Base-by-base conservation (phyloP, 2,329 filamentous ascomycete species). In the Ceratocystiopsis minuta region DNA sequence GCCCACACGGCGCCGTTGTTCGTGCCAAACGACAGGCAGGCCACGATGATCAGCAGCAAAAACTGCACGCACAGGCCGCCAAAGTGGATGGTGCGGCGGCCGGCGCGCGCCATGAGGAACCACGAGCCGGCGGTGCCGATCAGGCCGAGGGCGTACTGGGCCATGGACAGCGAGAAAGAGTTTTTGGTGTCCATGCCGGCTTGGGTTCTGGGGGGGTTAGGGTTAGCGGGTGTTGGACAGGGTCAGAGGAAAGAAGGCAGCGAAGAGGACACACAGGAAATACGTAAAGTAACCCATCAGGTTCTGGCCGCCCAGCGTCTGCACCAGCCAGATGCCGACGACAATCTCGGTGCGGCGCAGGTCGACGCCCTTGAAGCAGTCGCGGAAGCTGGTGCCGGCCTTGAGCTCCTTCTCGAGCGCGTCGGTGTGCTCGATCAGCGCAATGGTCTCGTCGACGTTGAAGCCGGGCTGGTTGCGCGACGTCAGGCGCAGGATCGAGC, bases 401-500 rank as follows among this genome's bases (percentile, higher is more conserved):
- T 28, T 28, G 5, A 28, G 24, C 24, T 28, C 24, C 7, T 10
- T 28, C 24, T 28, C 24, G 24, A 28, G 24, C 43, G 66, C 60
- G 45, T 75, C 68, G 0, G 73, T 78, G 49, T 75, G 66, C 24
- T 67, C 57, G 51, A 78, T 75, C 50, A 70, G 65, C 2, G 68
- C 24, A 28, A 28, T 53, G 11, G 63, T 64, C 40, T 66, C 60
- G 32, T 64, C 43, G 20, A 43, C 35, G 52, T 90, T 72, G 51
- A 88, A 86, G 44, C 80, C 70, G 0, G 75, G 78, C 16, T 38
- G 16, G 17, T 32, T 33, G 11, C 54, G 52, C 5, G 61, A 63
- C 46, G 70, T 68, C 43, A 76, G 50, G 16, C 58, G 52, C 1
- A 55, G 53, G 41, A 67, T 49, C 3, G 60, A 55, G 14, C 48